These are phyloP conservation scores for Danielia oregonensis DNA, from an alignment of 805 yeast species.

Conservation along the genomic window DNA sequence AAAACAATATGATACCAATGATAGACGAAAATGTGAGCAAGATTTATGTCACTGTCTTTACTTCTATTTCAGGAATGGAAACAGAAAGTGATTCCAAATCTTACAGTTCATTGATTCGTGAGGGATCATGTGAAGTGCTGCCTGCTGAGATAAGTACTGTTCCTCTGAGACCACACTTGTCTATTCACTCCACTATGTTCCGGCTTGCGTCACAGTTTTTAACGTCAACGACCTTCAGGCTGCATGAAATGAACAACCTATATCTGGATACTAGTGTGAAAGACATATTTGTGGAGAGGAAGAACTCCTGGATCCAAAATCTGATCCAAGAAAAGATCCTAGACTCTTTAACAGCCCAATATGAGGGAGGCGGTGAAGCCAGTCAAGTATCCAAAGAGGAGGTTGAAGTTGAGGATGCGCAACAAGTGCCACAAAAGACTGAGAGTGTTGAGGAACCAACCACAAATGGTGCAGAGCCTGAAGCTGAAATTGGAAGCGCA, in stretches of 20 bases:
- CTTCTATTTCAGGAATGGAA: neutral
- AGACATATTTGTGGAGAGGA: conserved; percentile 19
- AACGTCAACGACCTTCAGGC: conserved; percentile 5
- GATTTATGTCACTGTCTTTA: neutral
- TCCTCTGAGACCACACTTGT: conserved; percentile 12
- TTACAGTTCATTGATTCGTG: neutral
- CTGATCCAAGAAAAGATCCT: conserved; percentile 9
- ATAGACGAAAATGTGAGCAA: neutral
- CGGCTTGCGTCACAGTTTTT: conserved; percentile 7
- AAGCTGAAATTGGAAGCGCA: neutral
- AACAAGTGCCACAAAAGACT: neutral
- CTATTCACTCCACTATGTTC: conserved; percentile 8
- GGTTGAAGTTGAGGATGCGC: neutral
- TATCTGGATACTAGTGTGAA: conserved; percentile 18
- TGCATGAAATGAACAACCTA: conserved; percentile 15
- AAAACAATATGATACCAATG: neutral
- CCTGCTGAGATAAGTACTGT: conserved; percentile 7
- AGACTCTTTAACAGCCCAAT: neutral
- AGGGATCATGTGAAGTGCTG: neutral
- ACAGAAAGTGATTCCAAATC: neutral
- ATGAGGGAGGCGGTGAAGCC: too few relatives aligned
- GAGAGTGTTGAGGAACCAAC: neutral
- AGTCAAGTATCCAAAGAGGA: neutral
- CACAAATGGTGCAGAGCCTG: neutral
- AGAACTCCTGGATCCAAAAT: conserved; percentile 29